phyloP scores from a whole-genome alignment of 495 filamentous ascomycete genomes.

The Penicillium cinerascens region DNA sequence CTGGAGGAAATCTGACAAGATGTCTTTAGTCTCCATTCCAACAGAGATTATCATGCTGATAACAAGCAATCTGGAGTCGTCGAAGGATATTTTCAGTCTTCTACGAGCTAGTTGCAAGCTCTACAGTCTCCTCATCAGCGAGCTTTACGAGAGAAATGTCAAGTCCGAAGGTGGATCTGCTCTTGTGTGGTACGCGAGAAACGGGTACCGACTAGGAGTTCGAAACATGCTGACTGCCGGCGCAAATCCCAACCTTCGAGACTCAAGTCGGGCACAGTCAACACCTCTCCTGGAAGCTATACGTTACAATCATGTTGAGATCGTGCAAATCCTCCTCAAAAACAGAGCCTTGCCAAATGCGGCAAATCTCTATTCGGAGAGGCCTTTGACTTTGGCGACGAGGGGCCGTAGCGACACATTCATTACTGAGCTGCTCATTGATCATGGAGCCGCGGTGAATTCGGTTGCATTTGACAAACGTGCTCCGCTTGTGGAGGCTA shows the following conservation, averaged over 20 bases:
- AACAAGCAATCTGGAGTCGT: too few relatives aligned
- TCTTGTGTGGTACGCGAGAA: conserved; percentile 9
- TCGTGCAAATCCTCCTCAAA: conserved; percentile 3
- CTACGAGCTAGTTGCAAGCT: too few relatives aligned
- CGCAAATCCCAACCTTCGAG: conserved; percentile 5
- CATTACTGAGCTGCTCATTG: conserved; percentile 8
- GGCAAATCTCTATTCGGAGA: conserved; percentile 1
- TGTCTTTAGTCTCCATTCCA: too few relatives aligned
- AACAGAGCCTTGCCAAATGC: conserved; percentile 5
- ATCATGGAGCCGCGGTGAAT: background rate
- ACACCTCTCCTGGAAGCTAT: conserved; percentile 5
- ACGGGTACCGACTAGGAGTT: conserved; percentile 4
- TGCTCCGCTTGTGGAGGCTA: background rate
- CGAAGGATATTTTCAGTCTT: too few relatives aligned
- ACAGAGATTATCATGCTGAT: too few relatives aligned
- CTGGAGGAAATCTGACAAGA: too few relatives aligned
- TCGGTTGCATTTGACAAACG: conserved; percentile 1
- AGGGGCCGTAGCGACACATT: background rate
- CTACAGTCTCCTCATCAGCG: too few relatives aligned
- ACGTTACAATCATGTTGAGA: background rate
- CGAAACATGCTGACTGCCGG: conserved; percentile 7
- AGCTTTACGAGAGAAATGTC: conserved; percentile 1
- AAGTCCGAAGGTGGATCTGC: conserved; percentile 6
- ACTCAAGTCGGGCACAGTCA: background rate
- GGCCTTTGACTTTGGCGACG: conserved; percentile 5